Evolutionary conservation across 352 stramenopile genomes (phyloP).

Genomic region (Thraustotheca clavata): DNA sequence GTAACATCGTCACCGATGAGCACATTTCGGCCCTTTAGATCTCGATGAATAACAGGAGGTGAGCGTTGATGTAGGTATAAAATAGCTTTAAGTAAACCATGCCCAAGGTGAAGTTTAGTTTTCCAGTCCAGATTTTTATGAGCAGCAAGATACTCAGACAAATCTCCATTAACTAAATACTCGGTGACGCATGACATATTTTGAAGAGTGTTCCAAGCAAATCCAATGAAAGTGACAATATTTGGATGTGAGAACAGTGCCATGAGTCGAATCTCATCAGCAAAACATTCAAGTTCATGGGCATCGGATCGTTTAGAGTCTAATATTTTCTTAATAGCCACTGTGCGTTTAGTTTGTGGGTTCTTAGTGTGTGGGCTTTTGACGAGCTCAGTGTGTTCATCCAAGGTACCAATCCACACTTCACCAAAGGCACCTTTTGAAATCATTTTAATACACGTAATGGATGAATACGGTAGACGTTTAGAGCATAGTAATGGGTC

Average conservation of each 20-base stretch:
- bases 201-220: conserved; percentile 67
- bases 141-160: conserved; percentile 54
- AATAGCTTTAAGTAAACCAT: conserved; percentile 64
- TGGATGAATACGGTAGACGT: conserved; percentile 59
- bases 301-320: conserved; percentile 73
- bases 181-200: conserved; percentile 72
- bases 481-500: conserved; percentile 40
- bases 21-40: conserved; percentile 79
- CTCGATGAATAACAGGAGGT: conserved; percentile 54
- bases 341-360: conserved; percentile 36
- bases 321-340: conserved; percentile 73
- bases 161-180: conserved; percentile 64
- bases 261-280: conserved; percentile 72
- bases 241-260: conserved; percentile 65
- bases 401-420: conserved; percentile 73
- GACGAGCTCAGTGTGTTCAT: conserved; percentile 48
- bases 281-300: conserved; percentile 74
- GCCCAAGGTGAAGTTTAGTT: conserved; percentile 65
- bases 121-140: conserved; percentile 67
- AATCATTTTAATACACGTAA: conserved; percentile 70
- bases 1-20: conserved; percentile 51
- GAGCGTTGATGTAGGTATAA: conserved; percentile 64
- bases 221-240: conserved; percentile 74
- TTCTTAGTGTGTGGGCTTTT: background rate
- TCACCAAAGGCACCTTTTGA: conserved; percentile 72